Conservation (phyloP, 192 early-diverging fungal species). For the Diversispora eburnea region DNA sequence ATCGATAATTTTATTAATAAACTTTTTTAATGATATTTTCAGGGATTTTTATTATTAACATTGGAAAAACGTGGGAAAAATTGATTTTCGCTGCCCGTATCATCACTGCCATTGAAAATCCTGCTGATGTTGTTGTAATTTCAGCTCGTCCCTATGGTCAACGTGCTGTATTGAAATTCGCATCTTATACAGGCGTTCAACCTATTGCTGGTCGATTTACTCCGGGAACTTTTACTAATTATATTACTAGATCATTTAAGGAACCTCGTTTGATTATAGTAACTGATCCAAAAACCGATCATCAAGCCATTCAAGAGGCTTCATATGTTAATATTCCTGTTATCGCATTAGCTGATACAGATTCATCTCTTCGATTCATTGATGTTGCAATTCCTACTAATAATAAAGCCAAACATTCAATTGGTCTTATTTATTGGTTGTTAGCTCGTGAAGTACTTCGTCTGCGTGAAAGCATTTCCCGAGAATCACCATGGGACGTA, state of each 20-base stretch:
- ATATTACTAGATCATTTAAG: slow-evolving; percentile 99
- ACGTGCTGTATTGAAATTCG: slow-evolving; percentile 98
- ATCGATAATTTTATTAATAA: not conserved
- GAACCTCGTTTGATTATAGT: slow-evolving; percentile 98
- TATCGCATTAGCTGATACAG: slow-evolving; percentile 98
- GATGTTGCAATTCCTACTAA: slow-evolving; percentile 99
- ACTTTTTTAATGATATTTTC: not conserved
- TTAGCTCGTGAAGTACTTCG: slow-evolving; percentile 98
- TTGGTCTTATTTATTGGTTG: slow-evolving; percentile 97
- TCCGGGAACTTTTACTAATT: slow-evolving; percentile 99
- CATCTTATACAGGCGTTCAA: slow-evolving; percentile 96
- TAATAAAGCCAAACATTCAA: slow-evolving; percentile 99
- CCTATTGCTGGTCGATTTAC: slow-evolving; percentile 99
- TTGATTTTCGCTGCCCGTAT: slow-evolving; percentile 97
- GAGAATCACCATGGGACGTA: slow-evolving; percentile 85
- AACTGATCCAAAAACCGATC: slow-evolving; percentile 96
- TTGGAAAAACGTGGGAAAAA: slow-evolving; percentile 99
- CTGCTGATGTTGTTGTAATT: slow-evolving; percentile 95
- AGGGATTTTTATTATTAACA: slow-evolving; percentile 98
- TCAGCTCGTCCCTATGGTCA: slow-evolving; percentile 96
- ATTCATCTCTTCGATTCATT: slow-evolving; percentile 90
- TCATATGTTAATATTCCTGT: slow-evolving; percentile 99
- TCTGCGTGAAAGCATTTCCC: slow-evolving; percentile 88
- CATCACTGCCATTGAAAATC: slow-evolving; percentile 98
- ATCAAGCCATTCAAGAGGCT: slow-evolving; percentile 98